Percentiles rank a stretch among this genome's conserved stretches.
phyloP scores from a whole-genome alignment of 2,329 filamentous ascomycete genomes.

The Pseudocercospora crystallina region DNA sequence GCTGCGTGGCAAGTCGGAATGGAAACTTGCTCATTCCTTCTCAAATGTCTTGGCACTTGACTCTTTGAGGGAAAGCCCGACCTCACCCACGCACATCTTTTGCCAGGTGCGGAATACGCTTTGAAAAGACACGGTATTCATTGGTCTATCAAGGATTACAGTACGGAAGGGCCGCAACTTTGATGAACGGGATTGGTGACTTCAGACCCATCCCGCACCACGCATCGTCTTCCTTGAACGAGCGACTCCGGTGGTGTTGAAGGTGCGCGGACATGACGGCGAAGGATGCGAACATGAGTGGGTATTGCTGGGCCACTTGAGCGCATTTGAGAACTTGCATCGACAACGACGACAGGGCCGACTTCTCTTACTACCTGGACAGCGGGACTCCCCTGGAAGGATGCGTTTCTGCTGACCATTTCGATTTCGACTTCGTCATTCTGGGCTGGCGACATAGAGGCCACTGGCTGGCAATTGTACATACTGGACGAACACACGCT shows the following conservation, averaged over 20 bases:
- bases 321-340: background rate
- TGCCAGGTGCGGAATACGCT: background rate
- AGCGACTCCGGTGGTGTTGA: background rate
- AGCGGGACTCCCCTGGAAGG: background rate
- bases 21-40: conserved; percentile 12
- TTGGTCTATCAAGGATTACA: background rate
- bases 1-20: background rate
- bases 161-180: conserved; percentile 6
- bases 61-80: background rate
- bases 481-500: no score
- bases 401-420: conserved; percentile 1
- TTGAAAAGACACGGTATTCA: no score
- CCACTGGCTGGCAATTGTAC: no score
- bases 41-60: conserved; percentile 1
- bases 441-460: background rate
- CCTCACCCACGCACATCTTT: background rate
- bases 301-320: conserved; percentile 3
- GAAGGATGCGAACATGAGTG: conserved; percentile 4
- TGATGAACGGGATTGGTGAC: conserved; percentile 1
- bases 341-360: background rate
- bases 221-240: no score
- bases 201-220: background rate
- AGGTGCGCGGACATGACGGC: background rate
- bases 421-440: background rate
- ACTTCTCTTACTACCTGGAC: background rate